Base-by-base conservation (phyloP, 2,329 filamentous ascomycete species). In the Aspergillus sergii region DNA sequence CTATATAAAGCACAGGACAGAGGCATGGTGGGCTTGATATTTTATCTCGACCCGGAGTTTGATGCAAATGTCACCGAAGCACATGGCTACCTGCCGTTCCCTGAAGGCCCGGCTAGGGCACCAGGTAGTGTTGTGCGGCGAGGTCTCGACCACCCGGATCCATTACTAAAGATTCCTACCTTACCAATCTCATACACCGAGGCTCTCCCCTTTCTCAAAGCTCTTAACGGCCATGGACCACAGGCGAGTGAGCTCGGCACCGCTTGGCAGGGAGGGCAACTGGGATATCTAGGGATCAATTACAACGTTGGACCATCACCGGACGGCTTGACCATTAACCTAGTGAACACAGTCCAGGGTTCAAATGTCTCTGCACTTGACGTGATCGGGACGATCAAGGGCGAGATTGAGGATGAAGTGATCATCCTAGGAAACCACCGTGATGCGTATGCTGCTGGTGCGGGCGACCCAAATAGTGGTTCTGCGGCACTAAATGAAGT, bases 111-210 rank as follows among this genome's bases (percentile, higher is more conserved):
- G 16, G 46, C 46, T 28, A 23, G 46, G 12, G 23, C 46, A 28
- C 46, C 46, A 8, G 2, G 23, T 28, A 50, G 26, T 0, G 0
- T 50, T 8, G 46, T 28, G 46, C 23, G 46, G 6, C 23, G 46
- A 50, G n/a, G 21, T 0, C 0, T 46, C 2, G 4, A 14, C 11
- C 0, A 0, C 7, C 21, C 5, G 1, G 34, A 36, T 16, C 34
- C 34, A 16, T 16, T 16, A 36, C 34, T 36, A 1, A 36, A 16
- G 14, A 48, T 48, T 14, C 45, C 45, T 12, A 19, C 10, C 11
- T 2, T 48, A 14, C 45, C 45, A 7, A 48, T 48, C 45, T 48
- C 45, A 7, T 48, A 48, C 21, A 2, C 45, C n/a, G 45, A 48
- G 10, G 45, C 45, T 2, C n/a, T 48, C 11, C 45, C 45, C 2